phyloP scores from a whole-genome alignment of 2,329 filamentous ascomycete genomes.

The Ophiostoma populinum region DNA sequence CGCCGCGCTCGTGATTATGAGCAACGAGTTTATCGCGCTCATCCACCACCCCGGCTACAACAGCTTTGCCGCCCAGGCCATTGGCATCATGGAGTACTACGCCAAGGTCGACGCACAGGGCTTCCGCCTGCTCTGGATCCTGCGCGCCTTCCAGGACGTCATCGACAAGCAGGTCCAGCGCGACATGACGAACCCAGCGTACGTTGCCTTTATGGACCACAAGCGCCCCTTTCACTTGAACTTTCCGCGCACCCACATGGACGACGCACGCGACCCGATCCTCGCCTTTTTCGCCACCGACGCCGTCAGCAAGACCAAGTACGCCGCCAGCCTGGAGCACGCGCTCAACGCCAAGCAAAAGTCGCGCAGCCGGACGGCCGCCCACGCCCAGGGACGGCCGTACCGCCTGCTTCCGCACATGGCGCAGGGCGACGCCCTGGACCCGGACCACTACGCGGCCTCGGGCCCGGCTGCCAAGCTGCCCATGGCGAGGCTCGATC shows the following conservation, averaged over 20 bases:
- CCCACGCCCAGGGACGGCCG: no score
- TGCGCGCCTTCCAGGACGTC: conserved; percentile 29
- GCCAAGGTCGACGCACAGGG: conserved; percentile 31
- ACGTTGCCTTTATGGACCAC: background rate
- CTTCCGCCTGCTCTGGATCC: conserved; percentile 29
- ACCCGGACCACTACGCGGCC: no score
- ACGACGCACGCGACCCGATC: conserved; percentile 14
- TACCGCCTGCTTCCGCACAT: no score
- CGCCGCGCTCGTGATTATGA: conserved; percentile 34
- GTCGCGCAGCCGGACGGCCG: no score
- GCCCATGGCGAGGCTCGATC: no score
- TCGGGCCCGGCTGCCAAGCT: no score
- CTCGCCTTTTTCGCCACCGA: conserved; percentile 4
- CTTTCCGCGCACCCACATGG: conserved; percentile 8
- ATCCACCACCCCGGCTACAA: conserved; percentile 26
- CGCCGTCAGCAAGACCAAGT: background rate
- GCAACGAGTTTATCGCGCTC: conserved; percentile 36
- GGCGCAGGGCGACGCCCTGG: no score
- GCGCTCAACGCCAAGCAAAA: no score
- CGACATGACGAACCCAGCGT: no score
- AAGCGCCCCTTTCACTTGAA: conserved; percentile 10
- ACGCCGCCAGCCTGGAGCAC: no score
- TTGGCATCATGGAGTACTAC: conserved; percentile 32
- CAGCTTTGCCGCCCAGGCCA: conserved; percentile 23
- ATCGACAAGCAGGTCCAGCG: conserved; percentile 16